These are phyloP conservation scores for Elongisporangium senticosum DNA, from an alignment of 352 stramenopile genomes.

Conservation along the genomic window DNA sequence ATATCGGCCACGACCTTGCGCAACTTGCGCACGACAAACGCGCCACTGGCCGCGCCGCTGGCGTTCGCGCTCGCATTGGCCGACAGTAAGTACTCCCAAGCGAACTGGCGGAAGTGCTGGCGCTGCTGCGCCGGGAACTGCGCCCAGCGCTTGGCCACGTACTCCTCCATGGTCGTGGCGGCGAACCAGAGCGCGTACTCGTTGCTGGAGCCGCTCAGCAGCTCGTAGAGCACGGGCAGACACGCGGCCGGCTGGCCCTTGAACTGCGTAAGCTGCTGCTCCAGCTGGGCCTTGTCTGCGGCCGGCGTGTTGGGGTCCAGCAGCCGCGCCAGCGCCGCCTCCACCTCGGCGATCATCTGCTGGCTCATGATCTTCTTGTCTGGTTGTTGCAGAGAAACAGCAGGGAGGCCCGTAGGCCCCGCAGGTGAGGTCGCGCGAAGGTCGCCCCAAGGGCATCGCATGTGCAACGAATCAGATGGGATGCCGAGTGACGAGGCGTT, in stretches of 20 bases:
- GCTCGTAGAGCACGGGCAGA: constrained; percentile 60
- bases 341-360: constrained; percentile 52
- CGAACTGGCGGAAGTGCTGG: constrained; percentile 48
- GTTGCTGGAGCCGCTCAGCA: constrained; percentile 51
- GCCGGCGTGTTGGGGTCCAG: constrained; percentile 49
- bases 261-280: constrained; percentile 56
- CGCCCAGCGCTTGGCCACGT: constrained; percentile 54
- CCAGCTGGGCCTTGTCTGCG: constrained; percentile 40
- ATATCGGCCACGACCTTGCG: constrained; percentile 72
- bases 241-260: constrained; percentile 45
- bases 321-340: constrained; percentile 47
- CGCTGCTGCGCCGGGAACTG: constrained; percentile 38
- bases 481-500: no score
- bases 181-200: constrained; percentile 81
- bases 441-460: no score
- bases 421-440: no score
- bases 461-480: no score
- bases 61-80: constrained; percentile 1
- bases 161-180: constrained; percentile 64
- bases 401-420: no score
- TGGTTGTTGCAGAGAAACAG: no score
- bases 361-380: no score
- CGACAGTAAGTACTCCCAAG: constrained; percentile 52
- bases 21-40: constrained; percentile 65
- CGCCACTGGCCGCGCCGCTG: constrained; percentile 16